Base-by-base conservation (phyloP, 129 eudicot species). In the Artemisia annua region DNA sequence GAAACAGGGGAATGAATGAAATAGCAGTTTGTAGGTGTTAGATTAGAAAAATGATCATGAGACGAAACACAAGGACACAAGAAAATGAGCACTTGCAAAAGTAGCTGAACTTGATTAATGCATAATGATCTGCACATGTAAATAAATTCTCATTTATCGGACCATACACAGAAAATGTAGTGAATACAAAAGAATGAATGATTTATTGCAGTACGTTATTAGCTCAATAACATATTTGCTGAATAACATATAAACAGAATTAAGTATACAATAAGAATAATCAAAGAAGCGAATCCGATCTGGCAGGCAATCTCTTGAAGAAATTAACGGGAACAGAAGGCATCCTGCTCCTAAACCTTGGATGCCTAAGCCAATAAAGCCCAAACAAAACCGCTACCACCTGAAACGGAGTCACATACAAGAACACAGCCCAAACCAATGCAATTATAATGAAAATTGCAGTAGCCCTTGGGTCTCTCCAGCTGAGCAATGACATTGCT, bases 401-500 rank as follows among this genome's bases (percentile, higher is more conserved):
- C 65, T 89, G 89, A 72, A 93, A 87, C 7, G 98, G 98, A 17
- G 96, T 89, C 35, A 89, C 90, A 39, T 93, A 93, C 15, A 93
- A 73, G 50, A 93, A 76, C 68, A 89, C 91, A 0, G 98, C 98
- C 84, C 80, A 85, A 32, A 89, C 84, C 80, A 93, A 77, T 0
- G 96, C 81, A 17, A 85, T 70, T 59, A 84, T 78, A 19, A 88
- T 89, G 66, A 93, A 82, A n/a, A 93, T 89, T 0, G 96, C 89
- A 0, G 98, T 93, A 1, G 96, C 98, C 79, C 98, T 84, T 7
- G 98, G 84, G 79, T 93, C 98, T 54, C 98, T 78, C 98, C 98
- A 93, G 86, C 90, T 87, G 9, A 93, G 83, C 76, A 93, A 73
- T 9, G 88, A 82, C 71, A 87, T 81, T 15, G 85, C 89, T 51